Percentiles rank a stretch among this genome's conserved stretches.
Evolutionary conservation across 23 red algal genomes (phyloP).

Genomic region (Chondrus crispus): DNA sequence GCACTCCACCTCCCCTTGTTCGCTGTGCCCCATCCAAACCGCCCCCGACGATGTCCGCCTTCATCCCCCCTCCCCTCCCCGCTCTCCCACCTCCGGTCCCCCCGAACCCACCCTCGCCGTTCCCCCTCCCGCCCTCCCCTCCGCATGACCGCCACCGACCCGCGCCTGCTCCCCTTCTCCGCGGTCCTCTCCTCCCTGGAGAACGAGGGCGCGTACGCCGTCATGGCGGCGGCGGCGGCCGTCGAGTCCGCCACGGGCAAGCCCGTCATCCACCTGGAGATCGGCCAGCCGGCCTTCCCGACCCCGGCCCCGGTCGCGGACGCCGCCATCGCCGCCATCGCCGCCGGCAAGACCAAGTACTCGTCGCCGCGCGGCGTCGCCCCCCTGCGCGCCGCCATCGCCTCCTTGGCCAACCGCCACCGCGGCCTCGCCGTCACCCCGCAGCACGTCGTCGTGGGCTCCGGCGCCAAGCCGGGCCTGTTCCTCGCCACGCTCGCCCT

Average conservation of each 20-base stretch:
- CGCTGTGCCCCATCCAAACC: not conserved
- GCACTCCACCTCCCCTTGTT: no score
- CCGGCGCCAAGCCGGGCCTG: slow-evolving; percentile 93
- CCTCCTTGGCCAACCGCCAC: slow-evolving; percentile 18
- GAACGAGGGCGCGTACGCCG: slow-evolving; percentile 89
- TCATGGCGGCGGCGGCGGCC: slow-evolving; percentile 72
- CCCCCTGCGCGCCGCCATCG: slow-evolving; percentile 71
- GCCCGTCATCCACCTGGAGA: slow-evolving; percentile 87
- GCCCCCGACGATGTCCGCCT: not conserved
- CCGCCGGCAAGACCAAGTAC: slow-evolving; percentile 81
- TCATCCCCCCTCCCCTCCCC: not conserved
- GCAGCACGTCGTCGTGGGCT: slow-evolving; percentile 83
- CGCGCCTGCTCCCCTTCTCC: not conserved
- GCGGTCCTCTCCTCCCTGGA: slow-evolving; percentile 39
- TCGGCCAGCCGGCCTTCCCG: slow-evolving; percentile 84
- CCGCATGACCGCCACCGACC: not conserved
- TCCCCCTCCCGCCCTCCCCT: not conserved
- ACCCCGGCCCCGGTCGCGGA: slow-evolving; percentile 71
- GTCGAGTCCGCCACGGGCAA: slow-evolving; percentile 59
- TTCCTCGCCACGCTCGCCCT: slow-evolving; percentile 72
- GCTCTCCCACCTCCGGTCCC: not conserved
- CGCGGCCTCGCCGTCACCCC: slow-evolving; percentile 19
- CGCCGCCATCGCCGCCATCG: slow-evolving; percentile 57
- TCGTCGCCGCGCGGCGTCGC: slow-evolving; percentile 62
- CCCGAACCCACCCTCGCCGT: not conserved